A percentile compares a stretch with the other conserved stretches of the same genome.
These are phyloP conservation scores for Pelargonium nanum DNA, from an alignment of 345 rosid species.

Conservation along the genomic window DNA sequence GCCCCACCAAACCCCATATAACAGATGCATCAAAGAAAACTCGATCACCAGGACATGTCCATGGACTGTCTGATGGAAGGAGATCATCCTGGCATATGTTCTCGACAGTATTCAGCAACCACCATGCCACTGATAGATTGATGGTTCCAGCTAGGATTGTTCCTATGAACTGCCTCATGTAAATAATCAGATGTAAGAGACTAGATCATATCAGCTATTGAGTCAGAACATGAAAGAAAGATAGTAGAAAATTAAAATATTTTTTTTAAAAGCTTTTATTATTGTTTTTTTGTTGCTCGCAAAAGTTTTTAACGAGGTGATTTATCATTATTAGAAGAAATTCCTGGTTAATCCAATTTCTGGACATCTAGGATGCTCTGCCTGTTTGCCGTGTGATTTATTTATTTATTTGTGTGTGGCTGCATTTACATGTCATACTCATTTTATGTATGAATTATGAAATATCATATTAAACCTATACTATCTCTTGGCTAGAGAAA, in stretches of 20 bases:
- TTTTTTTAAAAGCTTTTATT: too few relatives aligned
- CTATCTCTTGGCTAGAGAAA: too few relatives aligned
- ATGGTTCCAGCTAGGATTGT: conserved; percentile 79
- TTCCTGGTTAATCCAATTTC: too few relatives aligned
- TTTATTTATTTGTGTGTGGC: too few relatives aligned
- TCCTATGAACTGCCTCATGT: conserved; percentile 48
- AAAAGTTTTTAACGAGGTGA: too few relatives aligned
- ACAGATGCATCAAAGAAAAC: conserved; percentile 91
- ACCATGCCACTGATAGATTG: conserved; percentile 76
- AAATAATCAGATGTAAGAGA: not conserved
- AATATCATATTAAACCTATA: too few relatives aligned
- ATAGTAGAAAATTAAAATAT: not conserved
- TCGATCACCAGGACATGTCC: conserved; percentile 80
- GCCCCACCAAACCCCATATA: conserved; percentile 87
- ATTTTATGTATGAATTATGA: too few relatives aligned
- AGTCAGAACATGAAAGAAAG: not conserved
- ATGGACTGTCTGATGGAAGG: conserved; percentile 61
- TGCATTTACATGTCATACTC: too few relatives aligned
- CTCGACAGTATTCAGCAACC: conserved; percentile 53
- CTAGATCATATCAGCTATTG: not conserved
- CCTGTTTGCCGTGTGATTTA: too few relatives aligned
- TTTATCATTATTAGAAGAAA: too few relatives aligned
- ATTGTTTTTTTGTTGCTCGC: too few relatives aligned
- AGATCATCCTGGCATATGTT: conserved; percentile 76
- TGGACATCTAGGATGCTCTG: too few relatives aligned